Base-by-base conservation (phyloP, 768 basidiomycete species). In the Auriculariales sp. region DNA sequence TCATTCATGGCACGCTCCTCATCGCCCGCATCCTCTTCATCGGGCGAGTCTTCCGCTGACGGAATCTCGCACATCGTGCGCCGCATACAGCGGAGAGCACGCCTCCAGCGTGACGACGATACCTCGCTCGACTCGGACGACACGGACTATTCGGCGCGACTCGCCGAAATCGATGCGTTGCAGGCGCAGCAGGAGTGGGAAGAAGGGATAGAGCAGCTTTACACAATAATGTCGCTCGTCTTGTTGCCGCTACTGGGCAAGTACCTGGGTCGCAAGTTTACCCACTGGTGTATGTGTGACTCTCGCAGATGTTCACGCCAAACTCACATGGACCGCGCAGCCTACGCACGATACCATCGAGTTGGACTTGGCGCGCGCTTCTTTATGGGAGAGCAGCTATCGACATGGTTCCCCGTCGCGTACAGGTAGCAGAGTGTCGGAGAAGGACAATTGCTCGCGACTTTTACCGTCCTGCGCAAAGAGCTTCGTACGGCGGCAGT, bases 171-270 rank as follows among this genome's bases (percentile, higher is more conserved):
- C 11, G 52, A 55, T 44, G 28, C 47, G 11, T 49, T 53, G 19
- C 55, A 63, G 55, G 84, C 86, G 2, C 85, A 92, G 64, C 74
- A 83, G 61, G 92, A 95, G 68, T 94, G 92, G 92, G 83, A 91
- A 58, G 92, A 95, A 64, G 87, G 83, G 58, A 59, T 94, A 46
- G 67, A 80, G 53, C 90, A 95, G 62, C 72, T 95, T 39, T 81
- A 85, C 60, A 76, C 89, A 61, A 75, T 94, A 17, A 65, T 87
- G 48, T 75, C 83, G 31, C 71, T 89, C 50, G 81, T 93, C 24
- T 68, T 93, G 42, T 68, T 95, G 51, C 92, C 92, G 2, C 83
- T 80, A 67, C 62, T 91, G 52, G 92, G 92, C 48, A 92, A 88
- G 62, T 94, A 80, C 77, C 61, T 92, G 30, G 92, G 92, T 28